Evolutionary conservation across 768 basidiomycete species (phyloP), one percentile per base, ranked within the genome.

Genomic region (Hebeloma cylindrosporum): DNA sequence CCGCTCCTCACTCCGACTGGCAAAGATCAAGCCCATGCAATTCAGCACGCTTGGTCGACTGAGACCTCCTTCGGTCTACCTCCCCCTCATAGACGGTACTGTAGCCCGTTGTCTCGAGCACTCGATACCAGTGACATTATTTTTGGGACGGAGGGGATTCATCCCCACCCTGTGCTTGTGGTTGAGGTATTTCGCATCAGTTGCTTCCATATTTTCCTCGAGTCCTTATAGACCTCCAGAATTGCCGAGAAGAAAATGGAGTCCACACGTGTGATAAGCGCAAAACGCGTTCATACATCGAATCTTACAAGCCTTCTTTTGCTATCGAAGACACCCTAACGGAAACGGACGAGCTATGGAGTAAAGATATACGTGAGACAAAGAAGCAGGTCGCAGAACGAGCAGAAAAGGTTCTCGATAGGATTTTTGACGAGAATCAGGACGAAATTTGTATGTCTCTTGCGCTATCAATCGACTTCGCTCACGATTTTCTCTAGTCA

Each of bases 261-360:
- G 72, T 77, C 1, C 85, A 88, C 47, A 87, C 85, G 0, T 88
- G 85, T 54, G 87, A 90, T 60, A 74, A 76, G 50, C 76, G 87
- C 10, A 68, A 70, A 14, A 67, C 71, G 2, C 68, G 64, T 23
- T 69, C 75, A 0, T 70, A 76, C 42, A 81, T 89, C 47, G 53
- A 60, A 0, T 44, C 46, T 0, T 52, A 69, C 5, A 87, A 78
- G 56, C 79, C 82, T 0, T 59, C 63, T 4, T 82, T 82, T 56
- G 50, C 40, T 6, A 73, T 87, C 33, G 84, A 88, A 53, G 57
- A 60, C 1, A 75, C 71, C 0, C 77, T 90, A 41, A 62, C 72
- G 0, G 86, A 89, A 57, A 68, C 79, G 11, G 88, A 90, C 54
- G 64, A 70, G 13, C 60, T 82, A 0, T 89, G 85, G 85, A 54